Evolutionary conservation across 768 basidiomycete species (phyloP), one percentile per base, ranked within the genome.

Genomic region (Lactifluus rugatus): DNA sequence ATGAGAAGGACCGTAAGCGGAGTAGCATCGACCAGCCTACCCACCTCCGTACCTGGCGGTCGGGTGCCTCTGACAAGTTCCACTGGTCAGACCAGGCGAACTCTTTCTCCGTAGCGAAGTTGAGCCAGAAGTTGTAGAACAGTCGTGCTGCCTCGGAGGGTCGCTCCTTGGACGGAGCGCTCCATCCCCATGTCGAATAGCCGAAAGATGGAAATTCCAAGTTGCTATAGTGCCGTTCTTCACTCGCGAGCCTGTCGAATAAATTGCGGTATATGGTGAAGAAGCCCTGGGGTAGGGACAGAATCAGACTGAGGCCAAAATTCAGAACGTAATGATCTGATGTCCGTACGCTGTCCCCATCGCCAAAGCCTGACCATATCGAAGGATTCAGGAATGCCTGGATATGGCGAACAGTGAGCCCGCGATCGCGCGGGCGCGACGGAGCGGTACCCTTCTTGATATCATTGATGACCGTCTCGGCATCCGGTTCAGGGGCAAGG

Each of bases 31-130:
- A 17, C 41, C 21, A 34, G 19, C 42, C 16, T 5, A 64, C 75
- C 31, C 57, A 87, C 83, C 96, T 81, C 66, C 93, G 78, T 41
- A 88, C 80, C 26, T 84, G 81, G 19, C 96, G 77, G 70, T 97
- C 94, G 3, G 91, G 89, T 1, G 91, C 94, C 58, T 95, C 87
- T 6, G 81, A 72, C 14, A 82, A 59, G 68, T 93, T 87, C 84
- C 92, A 96, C 62, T 81, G 78, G 54, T 92, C 91, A 59, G 77
- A 78, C 93, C 94, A 97, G 0, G 76, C 73, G 66, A 99, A 99
- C 47, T 89, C 85, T 69, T 98, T 98, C 45, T 77, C 74, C 0
- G 94, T 93, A 0, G 79, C 73, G 69, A 99, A 98, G 65, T 89
- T 91, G 5, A 78, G 71, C 94, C 94, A 99, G 11, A 78, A 79